Percentiles rank a stretch among this genome's conserved stretches.
phyloP scores from a whole-genome alignment of 352 stramenopile species.

The Pythium periplocum region DNA sequence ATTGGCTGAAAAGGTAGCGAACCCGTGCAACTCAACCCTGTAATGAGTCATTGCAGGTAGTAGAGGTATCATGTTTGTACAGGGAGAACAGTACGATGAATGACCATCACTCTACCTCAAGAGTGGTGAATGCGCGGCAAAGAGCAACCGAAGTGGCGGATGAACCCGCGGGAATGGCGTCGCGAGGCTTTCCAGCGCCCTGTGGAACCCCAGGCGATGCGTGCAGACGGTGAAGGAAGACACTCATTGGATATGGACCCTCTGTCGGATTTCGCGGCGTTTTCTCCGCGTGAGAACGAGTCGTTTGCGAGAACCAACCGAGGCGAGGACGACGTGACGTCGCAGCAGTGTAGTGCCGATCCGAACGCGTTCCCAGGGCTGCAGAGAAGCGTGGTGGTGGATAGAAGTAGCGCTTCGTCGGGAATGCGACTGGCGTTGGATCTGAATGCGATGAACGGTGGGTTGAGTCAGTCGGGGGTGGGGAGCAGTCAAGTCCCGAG shows the following conservation, averaged over 20 bases:
- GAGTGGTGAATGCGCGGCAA: too few relatives aligned
- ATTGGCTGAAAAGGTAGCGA: too few relatives aligned
- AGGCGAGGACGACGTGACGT: constrained; percentile 37
- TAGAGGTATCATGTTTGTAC: too few relatives aligned
- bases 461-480: constrained; percentile 11
- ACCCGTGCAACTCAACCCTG: too few relatives aligned
- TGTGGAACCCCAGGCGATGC: too few relatives aligned
- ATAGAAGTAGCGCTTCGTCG: constrained; percentile 1
- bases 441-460: constrained; percentile 3
- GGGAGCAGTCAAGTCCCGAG: constrained; percentile 16
- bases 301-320: constrained; percentile 1
- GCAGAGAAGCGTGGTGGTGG: constrained; percentile 14
- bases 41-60: too few relatives aligned
- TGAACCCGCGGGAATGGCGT: too few relatives aligned
- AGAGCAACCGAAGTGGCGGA: too few relatives aligned
- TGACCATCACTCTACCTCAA: too few relatives aligned
- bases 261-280: constrained; percentile 23
- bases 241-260: constrained; percentile 13
- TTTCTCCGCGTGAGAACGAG: constrained; percentile 20
- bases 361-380: constrained; percentile 46
- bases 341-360: constrained; percentile 62
- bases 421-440: constrained; percentile 31
- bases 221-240: too few relatives aligned
- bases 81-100: too few relatives aligned
- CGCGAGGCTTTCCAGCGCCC: too few relatives aligned